Evolutionary conservation across 257 asterid species (phyloP).

Genomic region (Plantago elongata): DNA sequence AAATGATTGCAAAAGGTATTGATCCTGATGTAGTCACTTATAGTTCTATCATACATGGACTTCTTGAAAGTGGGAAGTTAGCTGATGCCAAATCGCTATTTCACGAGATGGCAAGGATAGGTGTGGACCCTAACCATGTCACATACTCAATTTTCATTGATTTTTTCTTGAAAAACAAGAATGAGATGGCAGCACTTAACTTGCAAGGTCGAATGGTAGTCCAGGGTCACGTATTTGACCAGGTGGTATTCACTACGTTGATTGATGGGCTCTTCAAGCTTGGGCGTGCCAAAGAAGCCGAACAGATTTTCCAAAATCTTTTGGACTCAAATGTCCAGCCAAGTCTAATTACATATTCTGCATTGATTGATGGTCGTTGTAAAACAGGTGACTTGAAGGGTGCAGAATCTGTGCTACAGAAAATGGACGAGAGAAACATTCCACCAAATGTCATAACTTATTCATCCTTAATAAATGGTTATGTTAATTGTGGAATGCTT

Average conservation of each 20-base stretch:
- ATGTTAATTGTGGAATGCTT: conserved; percentile 60
- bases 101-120: conserved; percentile 49
- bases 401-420: conserved; percentile 49
- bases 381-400: conserved; percentile 62
- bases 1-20: conserved; percentile 57
- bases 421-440: conserved; percentile 52
- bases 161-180: conserved; percentile 43
- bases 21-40: conserved; percentile 69
- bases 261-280: conserved; percentile 75
- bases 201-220: conserved; percentile 79
- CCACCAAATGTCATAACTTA: conserved; percentile 63
- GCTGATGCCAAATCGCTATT: conserved; percentile 54
- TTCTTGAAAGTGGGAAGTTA: conserved; percentile 54
- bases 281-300: conserved; percentile 64
- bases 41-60: conserved; percentile 51
- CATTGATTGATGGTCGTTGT: conserved; percentile 59
- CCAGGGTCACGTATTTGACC: conserved; percentile 69
- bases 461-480: conserved; percentile 66
- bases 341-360: conserved; percentile 57
- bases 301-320: conserved; percentile 44
- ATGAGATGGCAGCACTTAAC: conserved; percentile 51
- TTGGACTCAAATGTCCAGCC: conserved; percentile 44
- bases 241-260: conserved; percentile 58
- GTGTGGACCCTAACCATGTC: conserved; percentile 69
- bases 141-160: conserved; percentile 62